These are phyloP conservation scores for Fraxinus angustifolia DNA, from an alignment of 305 asterid genomes.

Conservation along the genomic window DNA sequence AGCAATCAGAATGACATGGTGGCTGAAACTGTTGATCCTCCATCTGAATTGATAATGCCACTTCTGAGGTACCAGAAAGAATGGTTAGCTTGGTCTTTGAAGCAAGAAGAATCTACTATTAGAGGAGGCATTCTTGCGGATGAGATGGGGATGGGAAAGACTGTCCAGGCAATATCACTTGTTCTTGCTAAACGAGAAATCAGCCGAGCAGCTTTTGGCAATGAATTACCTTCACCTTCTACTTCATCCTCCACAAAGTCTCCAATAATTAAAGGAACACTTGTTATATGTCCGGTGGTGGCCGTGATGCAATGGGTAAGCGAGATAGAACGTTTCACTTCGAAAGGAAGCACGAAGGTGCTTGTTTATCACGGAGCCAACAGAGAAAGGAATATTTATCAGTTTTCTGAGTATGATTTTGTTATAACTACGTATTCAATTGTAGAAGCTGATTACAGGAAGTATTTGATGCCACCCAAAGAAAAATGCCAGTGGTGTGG, in stretches of 20 bases:
- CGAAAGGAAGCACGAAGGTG: conserved; percentile 68
- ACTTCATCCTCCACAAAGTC: conserved; percentile 43
- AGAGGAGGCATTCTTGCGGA: conserved; percentile 96
- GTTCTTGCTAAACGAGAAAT: conserved; percentile 73
- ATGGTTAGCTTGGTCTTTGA: conserved; percentile 92
- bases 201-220: conserved; percentile 32
- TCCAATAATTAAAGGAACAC: conserved; percentile 68
- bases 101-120: conserved; percentile 72
- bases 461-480: conserved; percentile 80
- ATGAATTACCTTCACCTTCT: conserved; percentile 37
- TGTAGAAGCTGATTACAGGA: conserved; percentile 80
- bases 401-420: conserved; percentile 73
- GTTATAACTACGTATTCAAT: conserved; percentile 85
- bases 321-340: conserved; percentile 79
- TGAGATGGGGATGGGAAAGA: conserved; percentile 99
- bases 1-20: conserved; percentile 56
- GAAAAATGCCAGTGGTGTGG: conserved; percentile 73
- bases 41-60: conserved; percentile 70
- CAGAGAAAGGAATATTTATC: conserved; percentile 50
- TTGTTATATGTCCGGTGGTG: conserved; percentile 86
- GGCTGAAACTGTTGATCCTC: conserved; percentile 60
- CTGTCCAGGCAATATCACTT: conserved; percentile 89
- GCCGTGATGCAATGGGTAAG: conserved; percentile 84
- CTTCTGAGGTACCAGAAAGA: conserved; percentile 86
- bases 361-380: conserved; percentile 84